Base-by-base conservation (phyloP, 2,329 filamentous ascomycete genomes). In the Trichoderma gracile region DNA sequence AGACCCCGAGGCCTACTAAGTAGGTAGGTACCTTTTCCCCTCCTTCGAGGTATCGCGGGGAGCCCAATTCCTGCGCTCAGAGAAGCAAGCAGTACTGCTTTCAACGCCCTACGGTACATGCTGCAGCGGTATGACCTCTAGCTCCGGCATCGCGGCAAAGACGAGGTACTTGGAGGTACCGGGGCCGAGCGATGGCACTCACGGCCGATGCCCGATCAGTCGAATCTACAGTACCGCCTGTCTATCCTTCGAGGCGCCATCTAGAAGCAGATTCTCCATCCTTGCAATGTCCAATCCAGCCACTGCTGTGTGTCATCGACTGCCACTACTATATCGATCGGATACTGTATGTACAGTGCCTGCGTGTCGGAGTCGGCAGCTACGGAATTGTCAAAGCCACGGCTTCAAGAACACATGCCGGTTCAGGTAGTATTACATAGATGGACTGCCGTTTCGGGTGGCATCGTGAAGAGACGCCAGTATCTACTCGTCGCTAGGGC, bases 1-100 rank as follows among this genome's bases (percentile, higher is more conserved):
- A 14, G 23, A 62, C 59, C 19, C 49, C 27, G 15, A 49, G 15
- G 25, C 19, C 5, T 49, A 27, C n/a, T n/a, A n/a, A n/a, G n/a
- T n/a, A n/a, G n/a, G n/a, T n/a, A n/a, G n/a, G 59, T 62, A 62
- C 59, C 47, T 10, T 17, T 62, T 17, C 59, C 59, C 58, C 59
- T 54, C 59, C 33, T 54, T 30, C 4, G 25, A 62, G 21, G 59
- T 62, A 62, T 38, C 40, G 3, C n/a, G 1, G n/a, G 1, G n/a
- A 38, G 9, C 25, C 49, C 17, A 27, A 38, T 4, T 10, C 17
- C n/a, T n/a, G 38, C 12, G 10, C 7, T 7, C 2, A 25, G 3
- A 23, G 4, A 43, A 42, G 46, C n/a, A n/a, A 14, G 1, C 4
- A 14, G 7, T 61, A 61, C 58, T n/a, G 47, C 2, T 14, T 6